Base-by-base conservation (phyloP, 2,329 filamentous ascomycete species). In the Alternaria viburni region DNA sequence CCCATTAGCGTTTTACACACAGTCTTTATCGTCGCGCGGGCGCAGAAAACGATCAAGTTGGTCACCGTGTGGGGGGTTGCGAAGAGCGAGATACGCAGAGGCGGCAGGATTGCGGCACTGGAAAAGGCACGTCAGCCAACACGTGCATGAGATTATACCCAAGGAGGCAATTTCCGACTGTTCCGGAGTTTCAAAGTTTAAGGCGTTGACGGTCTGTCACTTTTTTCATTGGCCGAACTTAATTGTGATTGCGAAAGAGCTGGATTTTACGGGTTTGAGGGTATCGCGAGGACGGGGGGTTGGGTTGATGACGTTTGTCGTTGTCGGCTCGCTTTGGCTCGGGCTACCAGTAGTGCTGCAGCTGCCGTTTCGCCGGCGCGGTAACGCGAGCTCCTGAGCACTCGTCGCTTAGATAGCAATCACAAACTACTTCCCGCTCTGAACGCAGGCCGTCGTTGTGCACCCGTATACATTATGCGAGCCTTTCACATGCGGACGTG, bases 161-260 rank as follows among this genome's bases (percentile, higher is more conserved):
- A 57, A 50, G 49, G 46, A 67, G 66, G 59, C 61, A 69, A 69
- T 67, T 69, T 72, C 67, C 68, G 62, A 51, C 8, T 49, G 41
- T 62, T 61, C 57, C 62, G 59, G 60, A 56, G 44, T 55, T 65
- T 65, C 54, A 54, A 36, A 43, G 45, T 65, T 57, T 51, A 26
- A 46, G 32, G 50, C 54, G 57, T 60, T 58, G 64, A 58, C 57
- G 62, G 49, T 63, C 45, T 56, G 21, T 49, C 13, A 58, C 47
- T 19, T 54, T 54, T 26, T 60, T 51, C 19, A 66, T 68, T 65
- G 62, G 58, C 60, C 47, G 50, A 54, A 44, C 28, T 50, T 19
- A 12, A 52, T 63, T 54, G 32, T 61, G 61, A 50, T 64, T 61
- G 49, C 51, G 59, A 62, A 52, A 52, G 49, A 41, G 49, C 49